Conservation (phyloP, 495 filamentous ascomycete species). For the Penicillium manginii region DNA sequence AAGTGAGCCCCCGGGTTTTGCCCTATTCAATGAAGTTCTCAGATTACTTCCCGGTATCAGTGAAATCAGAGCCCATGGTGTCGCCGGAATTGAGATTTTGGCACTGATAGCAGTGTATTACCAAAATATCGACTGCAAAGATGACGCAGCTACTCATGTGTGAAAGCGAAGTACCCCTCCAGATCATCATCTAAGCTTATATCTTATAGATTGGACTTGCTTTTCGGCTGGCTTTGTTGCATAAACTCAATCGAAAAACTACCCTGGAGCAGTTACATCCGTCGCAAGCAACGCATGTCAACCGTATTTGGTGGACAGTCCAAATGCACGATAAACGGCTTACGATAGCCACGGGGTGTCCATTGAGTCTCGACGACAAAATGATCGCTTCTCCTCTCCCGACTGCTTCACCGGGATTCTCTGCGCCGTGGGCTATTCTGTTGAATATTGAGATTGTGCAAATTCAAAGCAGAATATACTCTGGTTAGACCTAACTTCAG, state of each 20-base stretch:
- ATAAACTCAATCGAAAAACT: slow-evolving; percentile 5
- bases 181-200: background rate
- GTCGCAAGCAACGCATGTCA: slow-evolving; percentile 8
- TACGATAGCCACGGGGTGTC: slow-evolving; percentile 6
- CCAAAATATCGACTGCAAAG: slow-evolving; percentile 8
- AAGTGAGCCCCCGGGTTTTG: background rate
- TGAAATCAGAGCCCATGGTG: slow-evolving; percentile 5
- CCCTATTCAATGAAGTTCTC: background rate
- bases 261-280: background rate
- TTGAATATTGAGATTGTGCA: slow-evolving; percentile 11
- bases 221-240: slow-evolving; percentile 4
- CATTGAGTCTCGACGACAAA: slow-evolving; percentile 4
- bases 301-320: slow-evolving; percentile 16
- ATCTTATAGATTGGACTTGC: slow-evolving; percentile 2
- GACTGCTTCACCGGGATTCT: slow-evolving; percentile 3
- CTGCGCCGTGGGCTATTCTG: slow-evolving; percentile 7
- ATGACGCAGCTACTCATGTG: slow-evolving; percentile 10
- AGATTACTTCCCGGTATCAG: background rate
- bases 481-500: background rate
- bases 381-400: background rate
- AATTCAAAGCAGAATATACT: slow-evolving; percentile 13
- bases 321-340: slow-evolving; percentile 11
- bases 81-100: slow-evolving; percentile 8
- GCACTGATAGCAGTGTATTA: slow-evolving; percentile 9
- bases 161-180: background rate